These are phyloP conservation scores for Kuraishia borneana DNA, from an alignment of 805 yeast genomes.

Conservation along the genomic window DNA sequence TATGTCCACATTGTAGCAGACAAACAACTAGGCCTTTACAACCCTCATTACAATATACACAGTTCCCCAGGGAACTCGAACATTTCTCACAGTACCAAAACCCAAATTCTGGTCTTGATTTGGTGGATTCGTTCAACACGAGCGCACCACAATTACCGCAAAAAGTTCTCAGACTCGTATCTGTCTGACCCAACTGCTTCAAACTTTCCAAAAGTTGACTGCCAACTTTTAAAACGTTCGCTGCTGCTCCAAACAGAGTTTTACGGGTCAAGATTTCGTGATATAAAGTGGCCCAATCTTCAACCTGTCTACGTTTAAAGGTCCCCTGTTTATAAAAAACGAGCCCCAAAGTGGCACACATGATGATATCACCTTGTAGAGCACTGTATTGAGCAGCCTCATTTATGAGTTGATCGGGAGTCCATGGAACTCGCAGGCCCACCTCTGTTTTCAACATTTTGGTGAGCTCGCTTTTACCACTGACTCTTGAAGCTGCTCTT, in stretches of 20 bases:
- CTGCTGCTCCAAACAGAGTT: slow-evolving; percentile 44
- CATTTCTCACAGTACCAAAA: slow-evolving; percentile 84
- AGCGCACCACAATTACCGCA: slow-evolving; percentile 52
- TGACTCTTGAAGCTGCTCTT: slow-evolving; percentile 9
- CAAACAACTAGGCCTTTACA: slow-evolving; percentile 58
- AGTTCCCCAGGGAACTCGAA: slow-evolving; percentile 45
- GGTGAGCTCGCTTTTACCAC: slow-evolving; percentile 13
- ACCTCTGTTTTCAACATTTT: slow-evolving; percentile 12
- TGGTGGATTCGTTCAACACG: slow-evolving; percentile 47
- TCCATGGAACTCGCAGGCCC: slow-evolving; percentile 38
- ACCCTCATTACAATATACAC: slow-evolving; percentile 70
- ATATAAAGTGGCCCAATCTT: slow-evolving; percentile 48
- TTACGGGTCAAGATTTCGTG: slow-evolving; percentile 40
- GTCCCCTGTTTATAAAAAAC: slow-evolving; percentile 42
- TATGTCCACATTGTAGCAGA: slow-evolving; percentile 70
- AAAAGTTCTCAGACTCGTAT: slow-evolving; percentile 37
- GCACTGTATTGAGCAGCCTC: slow-evolving; percentile 44
- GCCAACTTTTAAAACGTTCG: slow-evolving; percentile 36
- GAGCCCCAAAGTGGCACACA: slow-evolving; percentile 46
- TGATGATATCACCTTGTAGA: slow-evolving; percentile 51
- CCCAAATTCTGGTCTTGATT: slow-evolving; percentile 38
- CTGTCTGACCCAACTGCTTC: slow-evolving; percentile 22
- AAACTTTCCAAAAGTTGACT: slow-evolving; percentile 18
- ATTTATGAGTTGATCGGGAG: slow-evolving; percentile 34
- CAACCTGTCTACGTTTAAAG: slow-evolving; percentile 24